phyloP scores from a whole-genome alignment of 306 rosid species.

The Dalbergia oliveri region DNA sequence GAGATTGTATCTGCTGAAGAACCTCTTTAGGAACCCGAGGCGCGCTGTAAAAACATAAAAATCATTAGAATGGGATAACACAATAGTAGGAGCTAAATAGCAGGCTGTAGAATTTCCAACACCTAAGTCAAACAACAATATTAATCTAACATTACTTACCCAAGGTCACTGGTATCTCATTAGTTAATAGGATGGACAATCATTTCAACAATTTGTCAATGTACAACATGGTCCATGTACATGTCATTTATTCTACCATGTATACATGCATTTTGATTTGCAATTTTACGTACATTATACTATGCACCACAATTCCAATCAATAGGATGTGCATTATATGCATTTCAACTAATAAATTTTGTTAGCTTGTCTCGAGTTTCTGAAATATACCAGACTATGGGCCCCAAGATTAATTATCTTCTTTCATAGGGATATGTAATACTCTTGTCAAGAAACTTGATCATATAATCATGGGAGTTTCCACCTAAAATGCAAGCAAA shows the following conservation, averaged over 20 bases:
- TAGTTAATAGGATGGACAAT: neutral
- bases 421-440: conserved; percentile 29
- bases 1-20: conserved; percentile 68
- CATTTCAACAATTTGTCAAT: conserved; percentile 18
- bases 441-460: conserved; percentile 30
- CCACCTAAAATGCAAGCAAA: conserved; percentile 38
- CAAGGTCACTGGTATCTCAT: conserved; percentile 25
- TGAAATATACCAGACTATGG: neutral
- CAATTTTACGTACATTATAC: neutral
- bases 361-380: neutral
- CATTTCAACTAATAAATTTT: neutral
- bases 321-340: conserved; percentile 4
- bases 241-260: conserved; percentile 17
- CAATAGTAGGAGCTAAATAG: conserved; percentile 34
- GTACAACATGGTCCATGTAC: conserved; percentile 28
- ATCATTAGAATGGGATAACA: conserved; percentile 21
- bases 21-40: conserved; percentile 66
- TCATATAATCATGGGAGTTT: conserved; percentile 10
- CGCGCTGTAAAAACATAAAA: conserved; percentile 66
- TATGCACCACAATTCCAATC: conserved; percentile 8
- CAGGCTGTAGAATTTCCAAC: conserved; percentile 28
- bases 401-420: conserved; percentile 1
- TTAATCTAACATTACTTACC: neutral
- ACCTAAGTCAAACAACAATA: conserved; percentile 9
- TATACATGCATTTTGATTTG: conserved; percentile 16